These are phyloP conservation scores for Astrothelium macrocarpum DNA, from an alignment of 495 filamentous ascomycete species.

Conservation along the genomic window DNA sequence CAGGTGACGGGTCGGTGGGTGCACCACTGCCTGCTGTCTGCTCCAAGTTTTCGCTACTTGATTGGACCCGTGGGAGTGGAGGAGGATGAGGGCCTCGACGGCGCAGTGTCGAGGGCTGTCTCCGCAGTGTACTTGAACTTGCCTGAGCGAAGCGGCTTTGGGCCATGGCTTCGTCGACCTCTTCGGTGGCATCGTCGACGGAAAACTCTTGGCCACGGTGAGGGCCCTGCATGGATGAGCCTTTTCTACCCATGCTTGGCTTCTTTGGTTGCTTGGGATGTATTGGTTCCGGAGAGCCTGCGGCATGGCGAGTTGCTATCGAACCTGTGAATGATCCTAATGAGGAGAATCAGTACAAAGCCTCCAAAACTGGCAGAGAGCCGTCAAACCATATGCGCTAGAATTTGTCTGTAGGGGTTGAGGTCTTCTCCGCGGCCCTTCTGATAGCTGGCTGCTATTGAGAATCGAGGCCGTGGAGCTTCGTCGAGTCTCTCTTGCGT, in stretches of 20 bases:
- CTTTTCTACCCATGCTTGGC: conserved; percentile 57
- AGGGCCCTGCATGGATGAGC: conserved; percentile 64
- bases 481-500: neutral
- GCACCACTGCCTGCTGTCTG: conserved; percentile 17
- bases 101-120: conserved; percentile 59
- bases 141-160: conserved; percentile 17
- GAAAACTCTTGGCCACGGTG: conserved; percentile 84
- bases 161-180: conserved; percentile 57
- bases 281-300: neutral
- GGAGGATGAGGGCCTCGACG: conserved; percentile 52
- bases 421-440: conserved; percentile 2
- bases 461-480: neutral
- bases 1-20: conserved; percentile 24
- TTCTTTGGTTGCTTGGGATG: conserved; percentile 43
- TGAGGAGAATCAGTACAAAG: too few relatives aligned
- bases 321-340: neutral
- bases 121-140: conserved; percentile 28
- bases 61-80: conserved; percentile 42
- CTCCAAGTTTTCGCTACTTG: conserved; percentile 24
- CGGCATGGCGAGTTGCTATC: neutral
- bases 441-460: neutral
- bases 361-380: neutral
- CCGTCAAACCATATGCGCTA: neutral
- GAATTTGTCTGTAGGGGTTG: conserved; percentile 2
- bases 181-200: conserved; percentile 78